A percentile compares a stretch with the other conserved stretches of the same genome.
phyloP scores from a whole-genome alignment of 495 filamentous ascomycete species.

The Hypoxylon lienhwacheense region DNA sequence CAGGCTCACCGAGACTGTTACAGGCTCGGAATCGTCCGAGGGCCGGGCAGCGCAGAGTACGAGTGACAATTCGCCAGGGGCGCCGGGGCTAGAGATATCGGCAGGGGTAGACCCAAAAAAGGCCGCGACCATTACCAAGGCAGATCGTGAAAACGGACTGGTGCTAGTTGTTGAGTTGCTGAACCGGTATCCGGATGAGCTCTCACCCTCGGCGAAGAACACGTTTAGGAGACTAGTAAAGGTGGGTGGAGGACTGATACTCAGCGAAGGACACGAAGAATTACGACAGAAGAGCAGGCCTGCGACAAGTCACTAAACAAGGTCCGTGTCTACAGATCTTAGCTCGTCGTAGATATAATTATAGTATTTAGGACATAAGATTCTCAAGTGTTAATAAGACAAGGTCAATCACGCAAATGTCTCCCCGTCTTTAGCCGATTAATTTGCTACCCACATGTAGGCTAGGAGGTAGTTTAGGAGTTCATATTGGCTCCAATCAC shows the following conservation, averaged over 20 bases:
- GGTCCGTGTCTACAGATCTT: not conserved
- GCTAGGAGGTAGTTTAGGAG: no score
- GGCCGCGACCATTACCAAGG: conserved; percentile 38
- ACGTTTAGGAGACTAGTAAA: conserved; percentile 44
- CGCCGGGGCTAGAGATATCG: conserved; percentile 12
- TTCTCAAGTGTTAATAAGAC: no score
- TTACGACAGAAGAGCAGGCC: not conserved
- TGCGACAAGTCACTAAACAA: not conserved
- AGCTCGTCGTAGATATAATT: no score
- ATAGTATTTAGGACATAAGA: no score
- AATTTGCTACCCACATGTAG: no score
- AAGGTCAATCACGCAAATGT: no score
- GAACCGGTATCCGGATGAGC: conserved; percentile 47
- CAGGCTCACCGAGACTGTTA: conserved; percentile 56
- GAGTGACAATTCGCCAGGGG: not conserved
- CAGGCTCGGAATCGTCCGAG: conserved; percentile 31
- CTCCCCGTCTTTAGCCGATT: no score
- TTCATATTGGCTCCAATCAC: conserved; percentile 25
- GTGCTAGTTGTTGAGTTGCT: conserved; percentile 64
- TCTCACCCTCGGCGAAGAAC: conserved; percentile 39
- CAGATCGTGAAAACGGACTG: conserved; percentile 66
- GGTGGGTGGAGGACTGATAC: conserved; percentile 41
- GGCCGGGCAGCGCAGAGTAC: conserved; percentile 40
- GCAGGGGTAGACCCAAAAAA: conserved; percentile 34
- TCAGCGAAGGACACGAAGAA: conserved; percentile 25